These are phyloP conservation scores for Cercospora canescens DNA, from an alignment of 2,329 filamentous ascomycete genomes.

Conservation along the genomic window DNA sequence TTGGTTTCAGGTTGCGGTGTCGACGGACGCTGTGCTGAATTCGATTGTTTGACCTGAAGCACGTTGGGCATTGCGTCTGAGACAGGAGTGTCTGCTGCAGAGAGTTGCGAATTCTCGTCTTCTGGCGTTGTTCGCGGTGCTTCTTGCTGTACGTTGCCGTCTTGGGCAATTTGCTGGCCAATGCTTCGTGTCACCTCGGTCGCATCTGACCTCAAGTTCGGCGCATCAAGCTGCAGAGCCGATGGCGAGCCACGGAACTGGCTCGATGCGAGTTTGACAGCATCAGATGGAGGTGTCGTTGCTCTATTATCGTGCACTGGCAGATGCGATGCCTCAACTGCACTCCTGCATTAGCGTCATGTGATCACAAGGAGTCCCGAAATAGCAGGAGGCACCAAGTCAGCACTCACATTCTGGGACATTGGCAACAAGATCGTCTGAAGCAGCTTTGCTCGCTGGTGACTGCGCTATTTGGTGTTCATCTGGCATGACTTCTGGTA, in stretches of 20 bases:
- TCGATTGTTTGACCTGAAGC: neutral
- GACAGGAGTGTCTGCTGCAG: neutral
- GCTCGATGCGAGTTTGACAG: constrained; percentile 12
- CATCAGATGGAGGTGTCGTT: constrained; percentile 18
- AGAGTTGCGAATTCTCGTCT: neutral
- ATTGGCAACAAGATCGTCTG: constrained; percentile 23
- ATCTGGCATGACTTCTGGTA: constrained; percentile 19
- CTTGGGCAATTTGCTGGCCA: neutral
- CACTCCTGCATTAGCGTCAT: constrained; percentile 29
- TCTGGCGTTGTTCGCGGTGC: neutral
- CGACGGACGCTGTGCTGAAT: neutral
- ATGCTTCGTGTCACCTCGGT: neutral
- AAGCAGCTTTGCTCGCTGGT: constrained; percentile 21
- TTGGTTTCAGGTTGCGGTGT: neutral
- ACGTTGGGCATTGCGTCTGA: constrained; percentile 1
- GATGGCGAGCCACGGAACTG: constrained; percentile 8
- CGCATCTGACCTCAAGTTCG: neutral
- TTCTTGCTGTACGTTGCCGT: neutral
- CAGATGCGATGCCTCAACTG: constrained; percentile 25
- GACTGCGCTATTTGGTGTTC: constrained; percentile 22
- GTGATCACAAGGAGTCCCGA: constrained; percentile 20
- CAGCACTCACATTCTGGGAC: constrained; percentile 19
- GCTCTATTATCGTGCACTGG: constrained; percentile 23
- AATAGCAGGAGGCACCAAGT: constrained; percentile 1
- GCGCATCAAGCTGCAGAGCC: constrained; percentile 3